Evolutionary conservation across 768 basidiomycete genomes (phyloP), one percentile per base, ranked within the genome.

Genomic region (Phylloporus sp.): DNA sequence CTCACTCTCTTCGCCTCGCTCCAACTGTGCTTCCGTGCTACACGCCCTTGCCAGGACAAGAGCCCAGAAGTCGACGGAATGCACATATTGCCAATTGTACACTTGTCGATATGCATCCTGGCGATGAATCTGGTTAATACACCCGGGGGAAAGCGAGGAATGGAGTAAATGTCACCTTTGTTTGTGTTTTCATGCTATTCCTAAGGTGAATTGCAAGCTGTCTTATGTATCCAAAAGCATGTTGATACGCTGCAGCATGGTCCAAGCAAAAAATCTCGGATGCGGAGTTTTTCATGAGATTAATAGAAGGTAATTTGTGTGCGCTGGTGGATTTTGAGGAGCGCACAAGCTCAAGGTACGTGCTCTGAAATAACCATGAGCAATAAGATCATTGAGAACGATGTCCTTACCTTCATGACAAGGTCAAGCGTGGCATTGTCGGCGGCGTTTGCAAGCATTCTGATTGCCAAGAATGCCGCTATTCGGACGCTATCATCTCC

Each of bases 11-110:
- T 79, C 69, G 7, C 77, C 75, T 27, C 75, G 73, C 48, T 77
- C 78, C 13, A 68, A 64, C 52, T 82, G 76, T 3, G 75, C 72
- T 60, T 84, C 73, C 26, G 73, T 72, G 61, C 85, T 82, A 62
- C 91, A 95, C 15, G 91, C 86, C 39, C 85, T 77, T 20, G 85
- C 87, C 10, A 99, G 78, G 10, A 97, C 92, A 36, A 91, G 77
- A 35, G 82, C 80, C 97, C 97, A 99, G 63, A 98, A 98, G 73
- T 99, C 97, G 57, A 99, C 75, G 52, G 85, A 91, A 67, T 99
- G 97, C 3, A 86, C 88, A 59, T 87, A 97, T 72, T 97, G 97
- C 97, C 97, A 99, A 72, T 97, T 99, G 72, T 99, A 97, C 20
- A 99, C 95, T 60, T 88, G 86, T 68, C 86, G 87, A 72, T 88